Conservation (phyloP, 2,329 filamentous ascomycete genomes). For the Fragosphaeria purpurea region DNA sequence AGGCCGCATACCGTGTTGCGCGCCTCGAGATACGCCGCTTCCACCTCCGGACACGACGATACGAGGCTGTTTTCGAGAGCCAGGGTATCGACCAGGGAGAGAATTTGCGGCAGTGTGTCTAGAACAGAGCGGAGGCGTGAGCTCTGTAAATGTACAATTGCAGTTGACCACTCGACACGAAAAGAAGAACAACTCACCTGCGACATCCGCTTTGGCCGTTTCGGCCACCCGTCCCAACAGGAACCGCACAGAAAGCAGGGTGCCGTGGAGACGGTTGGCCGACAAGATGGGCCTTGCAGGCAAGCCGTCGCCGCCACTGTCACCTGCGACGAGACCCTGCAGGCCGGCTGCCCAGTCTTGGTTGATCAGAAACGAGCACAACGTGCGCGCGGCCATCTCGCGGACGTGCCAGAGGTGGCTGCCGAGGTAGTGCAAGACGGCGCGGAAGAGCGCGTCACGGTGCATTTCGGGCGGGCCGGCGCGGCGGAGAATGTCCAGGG, state of each 20-base stretch:
- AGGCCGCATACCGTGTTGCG: slow-evolving; percentile 29
- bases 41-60: slow-evolving; percentile 27
- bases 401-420: slow-evolving; percentile 72
- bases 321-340: slow-evolving; percentile 24
- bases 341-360: slow-evolving; percentile 37
- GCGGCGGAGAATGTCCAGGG: slow-evolving; percentile 68
- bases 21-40: slow-evolving; percentile 36
- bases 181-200: slow-evolving; percentile 21
- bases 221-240: slow-evolving; percentile 38
- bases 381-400: slow-evolving; percentile 67
- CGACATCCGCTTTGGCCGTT: slow-evolving; percentile 32
- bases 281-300: slow-evolving; percentile 9
- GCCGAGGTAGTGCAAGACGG: slow-evolving; percentile 52
- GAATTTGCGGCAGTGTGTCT: slow-evolving; percentile 3
- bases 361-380: slow-evolving; percentile 51
- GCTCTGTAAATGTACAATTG: too few species aligned
- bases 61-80: slow-evolving; percentile 7
- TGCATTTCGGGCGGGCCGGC: slow-evolving; percentile 53
- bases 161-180: too few species aligned
- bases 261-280: slow-evolving; percentile 49
- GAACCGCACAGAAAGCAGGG: slow-evolving; percentile 45
- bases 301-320: slow-evolving; percentile 7
- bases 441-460: slow-evolving; percentile 42
- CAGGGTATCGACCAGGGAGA: slow-evolving; percentile 4
- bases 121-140: not conserved